These are phyloP conservation scores for Phytophthora constricta DNA, from an alignment of 352 stramenopile genomes.

Conservation along the genomic window DNA sequence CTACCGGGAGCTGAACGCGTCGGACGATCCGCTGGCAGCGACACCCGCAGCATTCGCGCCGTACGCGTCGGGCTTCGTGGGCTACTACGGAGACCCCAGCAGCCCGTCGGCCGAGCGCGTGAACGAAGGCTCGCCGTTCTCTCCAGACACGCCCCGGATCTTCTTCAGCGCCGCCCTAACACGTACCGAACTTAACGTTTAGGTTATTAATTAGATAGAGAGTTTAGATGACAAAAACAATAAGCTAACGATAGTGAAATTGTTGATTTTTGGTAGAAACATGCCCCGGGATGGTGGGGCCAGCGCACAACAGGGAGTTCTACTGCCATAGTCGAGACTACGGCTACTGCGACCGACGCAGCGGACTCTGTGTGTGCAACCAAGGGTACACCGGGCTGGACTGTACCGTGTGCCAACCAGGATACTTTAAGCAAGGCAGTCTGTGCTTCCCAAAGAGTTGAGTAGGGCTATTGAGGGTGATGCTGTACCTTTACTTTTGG, in stretches of 20 bases:
- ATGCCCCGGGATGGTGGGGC: conserved; percentile 88
- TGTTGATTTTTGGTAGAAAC: conserved; percentile 46
- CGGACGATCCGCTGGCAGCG: conserved; percentile 32
- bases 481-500: neutral
- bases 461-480: too few species aligned
- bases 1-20: conserved; percentile 53
- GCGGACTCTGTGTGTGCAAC: conserved; percentile 94
- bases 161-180: conserved; percentile 50
- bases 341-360: conserved; percentile 95
- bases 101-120: conserved; percentile 70
- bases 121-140: conserved; percentile 88
- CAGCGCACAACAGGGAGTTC: conserved; percentile 88
- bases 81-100: conserved; percentile 80
- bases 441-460: conserved; percentile 91
- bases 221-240: too few species aligned
- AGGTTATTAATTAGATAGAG: conserved; percentile 41
- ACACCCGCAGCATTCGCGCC: conserved; percentile 76
- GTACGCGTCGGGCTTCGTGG: conserved; percentile 83
- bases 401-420: conserved; percentile 88
- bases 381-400: conserved; percentile 92
- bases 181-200: conserved; percentile 35
- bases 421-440: conserved; percentile 84
- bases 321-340: conserved; percentile 92
- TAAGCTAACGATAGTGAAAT: neutral
- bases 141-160: conserved; percentile 70